Base-by-base conservation (phyloP, 2,329 filamentous ascomycete genomes). In the Talaromyces sp. region DNA sequence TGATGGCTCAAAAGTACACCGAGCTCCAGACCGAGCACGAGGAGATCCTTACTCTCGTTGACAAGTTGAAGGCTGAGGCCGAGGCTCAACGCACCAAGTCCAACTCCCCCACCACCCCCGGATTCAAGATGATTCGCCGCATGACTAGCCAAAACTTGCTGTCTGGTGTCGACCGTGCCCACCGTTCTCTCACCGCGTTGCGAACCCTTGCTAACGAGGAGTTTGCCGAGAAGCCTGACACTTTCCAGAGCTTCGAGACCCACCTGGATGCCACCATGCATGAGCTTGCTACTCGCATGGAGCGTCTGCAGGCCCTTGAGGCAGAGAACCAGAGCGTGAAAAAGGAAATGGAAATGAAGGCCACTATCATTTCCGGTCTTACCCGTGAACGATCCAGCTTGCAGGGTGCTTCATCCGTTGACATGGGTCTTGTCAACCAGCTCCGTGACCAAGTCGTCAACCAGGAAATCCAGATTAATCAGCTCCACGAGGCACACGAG, bases 291-390 rank as follows among this genome's bases (percentile, higher is more conserved):
- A 82, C 82, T 9, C 86, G 92, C 37, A 92, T 92, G 35, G 92
- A 97, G 70, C 86, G 92, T 24, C 92, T 97, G 48, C 90, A 95
- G 67, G 87, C 92, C 64, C 80, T 99, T 13, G 94, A 99, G 72
- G 86, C 86, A 5, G 93, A 96, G 62, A 84, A 97, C 51, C 80
- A 86, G 22, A 86, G 85, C 3, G 85, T 91, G 19, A 94, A 90
- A 78, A 96, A 91, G 77, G 94, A 99, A 72, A 96, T 97, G 88
- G 94, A 99, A 69, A 87, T 84, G 57, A 99, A 99, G 82, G 91
- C 93, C 80, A 90, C 90, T 27, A 92, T 99, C 68, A 97, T 99
- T 63, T 90, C 91, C 27, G 94, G 94, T 6, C 80, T 99, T 58
- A 96, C 94, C 3, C 87, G 94, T 49, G 95, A 99, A 73, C 83